Evolutionary conservation across 176 grass and related monocot genomes (phyloP), one percentile per base, ranked within the genome.

Genomic region (Carex myosuroides): DNA sequence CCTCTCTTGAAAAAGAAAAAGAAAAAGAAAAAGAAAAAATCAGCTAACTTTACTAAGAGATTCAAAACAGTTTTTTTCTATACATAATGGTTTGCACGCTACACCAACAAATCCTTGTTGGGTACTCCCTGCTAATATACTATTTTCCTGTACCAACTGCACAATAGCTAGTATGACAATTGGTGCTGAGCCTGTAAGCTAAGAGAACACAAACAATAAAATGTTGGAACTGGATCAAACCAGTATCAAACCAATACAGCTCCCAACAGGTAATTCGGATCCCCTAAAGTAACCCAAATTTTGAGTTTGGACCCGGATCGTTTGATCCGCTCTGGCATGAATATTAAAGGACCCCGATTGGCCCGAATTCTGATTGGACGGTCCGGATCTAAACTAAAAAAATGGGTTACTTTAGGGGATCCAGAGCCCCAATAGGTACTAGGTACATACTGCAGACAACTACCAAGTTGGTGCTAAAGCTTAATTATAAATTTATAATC

Each of bases 1-100:
- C 60, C 86, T 75, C 87, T 87, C 56, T 86, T 61, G 12, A 74
- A 85, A 48, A 73, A 41, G 89, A 88, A 70, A 84, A 58, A 85
- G 89, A 88, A 70, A 84, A 58, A 85, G 24, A 13, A 77, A 78
- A 70, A 35, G 16, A 86, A 59, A 88, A 87, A 60, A 85, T 67
- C 20, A 81, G 32, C 16, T 42, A 32, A 61, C 30, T 60, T 81
- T 26, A 10, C 52, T 58, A 86, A 44, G 33, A 64, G 17, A 73
- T 30, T 73, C 4, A 59, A 83, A 60, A 70, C 20, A n/a, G 64
- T 17, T 48, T 66, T 60, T 64, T 22, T 29, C 29, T 53, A 46
- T 48, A 82, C 17, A 11, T 17, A 16, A 48, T 81, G 41, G 64
- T 64, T 63, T 65, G 21, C 42, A 67, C 0, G 1, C 6, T 18